Evolutionary conservation across 106 monocot genomes (phyloP).

Genomic region (Dendrobium catenatum): DNA sequence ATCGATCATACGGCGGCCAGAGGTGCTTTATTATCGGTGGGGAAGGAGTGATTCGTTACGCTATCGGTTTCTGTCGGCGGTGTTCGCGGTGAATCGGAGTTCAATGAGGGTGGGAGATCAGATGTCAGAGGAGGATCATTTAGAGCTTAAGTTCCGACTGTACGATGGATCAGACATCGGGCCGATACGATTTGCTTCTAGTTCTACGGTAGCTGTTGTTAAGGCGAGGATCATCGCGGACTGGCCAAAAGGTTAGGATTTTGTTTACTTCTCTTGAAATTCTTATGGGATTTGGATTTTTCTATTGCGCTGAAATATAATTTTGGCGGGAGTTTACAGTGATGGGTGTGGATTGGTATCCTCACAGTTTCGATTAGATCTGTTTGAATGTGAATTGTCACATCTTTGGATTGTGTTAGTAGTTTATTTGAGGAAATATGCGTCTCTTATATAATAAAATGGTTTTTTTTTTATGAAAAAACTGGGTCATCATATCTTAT

Average conservation of each 20-base stretch:
- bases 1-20: neutral
- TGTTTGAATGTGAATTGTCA: neutral
- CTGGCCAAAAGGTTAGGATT: slow-evolving; percentile 26
- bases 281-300: neutral
- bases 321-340: neutral
- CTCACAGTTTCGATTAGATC: neutral
- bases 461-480: no score
- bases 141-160: slow-evolving; percentile 40
- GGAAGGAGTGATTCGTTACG: neutral
- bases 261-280: neutral
- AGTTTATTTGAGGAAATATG: neutral
- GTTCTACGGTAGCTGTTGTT: slow-evolving; percentile 29
- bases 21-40: neutral
- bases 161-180: slow-evolving; percentile 42
- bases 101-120: neutral
- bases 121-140: slow-evolving; percentile 30
- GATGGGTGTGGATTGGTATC: neutral
- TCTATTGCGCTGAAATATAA: neutral
- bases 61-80: neutral
- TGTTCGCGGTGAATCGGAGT: neutral
- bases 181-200: slow-evolving; percentile 24
- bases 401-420: neutral
- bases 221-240: slow-evolving; percentile 29
- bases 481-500: no score
- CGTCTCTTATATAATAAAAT: no score